Base-by-base conservation (phyloP, 768 basidiomycete genomes). In the Scleroderma bovista region DNA sequence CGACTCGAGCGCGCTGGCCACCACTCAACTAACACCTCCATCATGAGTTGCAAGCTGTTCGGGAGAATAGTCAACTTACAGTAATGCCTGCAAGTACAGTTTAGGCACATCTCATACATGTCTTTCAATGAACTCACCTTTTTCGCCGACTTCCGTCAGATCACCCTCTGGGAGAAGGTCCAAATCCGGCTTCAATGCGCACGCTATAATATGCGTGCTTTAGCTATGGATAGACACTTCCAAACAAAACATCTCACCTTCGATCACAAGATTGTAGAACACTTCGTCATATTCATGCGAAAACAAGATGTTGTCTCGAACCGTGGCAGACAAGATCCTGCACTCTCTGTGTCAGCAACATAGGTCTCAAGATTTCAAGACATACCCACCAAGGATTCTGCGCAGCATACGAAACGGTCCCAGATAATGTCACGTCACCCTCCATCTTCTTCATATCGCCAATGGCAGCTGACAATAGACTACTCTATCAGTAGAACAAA, bases 291-390 rank as follows among this genome's bases (percentile, higher is more conserved):
- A 96, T 57, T 83, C 78, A 65, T 94, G 88, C 10, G 85, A 92
- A 69, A 98, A 97, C 31, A 90, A 61, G 52, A 98, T 97, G 60
- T 98, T 98, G 38, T 93, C 89, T 33, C 86, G 79, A 44, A 97
- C 79, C 2, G 88, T 84, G 0, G 89, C 81, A 2, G 89, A 91
- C 66, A 94, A 76, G 39, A 96, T 81, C 88, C 86, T 88, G 24
- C n/a, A n/a, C n/a, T 43, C n/a, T n/a, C 41, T 15, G 23, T n/a
- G 23, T 43, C 7, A n/a, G 23, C 22, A 33, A 24, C 7, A 11
- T 17, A 52, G 3, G 22, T 1, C 24, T 12, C 31, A n/a, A 45
- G 12, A 33, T 13, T 5, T n/a, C 29, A 7, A 22, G n/a, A 45
- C 13, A 45, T 4, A 29, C 76, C 15, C 57, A 86, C 88, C 92